Conservation (phyloP, 2,329 filamentous ascomycete species). For the Cytospora chrysosperma region DNA sequence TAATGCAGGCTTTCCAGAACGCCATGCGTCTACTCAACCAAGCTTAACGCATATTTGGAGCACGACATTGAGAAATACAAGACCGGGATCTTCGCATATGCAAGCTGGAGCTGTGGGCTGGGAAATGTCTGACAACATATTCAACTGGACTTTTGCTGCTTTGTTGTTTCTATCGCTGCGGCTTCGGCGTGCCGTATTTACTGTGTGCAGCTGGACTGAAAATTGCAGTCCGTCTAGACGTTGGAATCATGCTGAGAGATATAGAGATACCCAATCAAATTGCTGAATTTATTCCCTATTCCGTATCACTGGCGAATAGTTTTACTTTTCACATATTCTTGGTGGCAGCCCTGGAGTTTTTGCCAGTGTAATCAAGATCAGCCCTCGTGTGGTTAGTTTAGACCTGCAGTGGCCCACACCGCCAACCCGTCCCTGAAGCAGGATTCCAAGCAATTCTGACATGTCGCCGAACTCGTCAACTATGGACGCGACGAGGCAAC, state of each 20-base stretch:
- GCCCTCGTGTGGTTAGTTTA: background rate
- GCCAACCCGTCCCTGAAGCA: background rate
- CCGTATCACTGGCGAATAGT: background rate
- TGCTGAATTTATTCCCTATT: background rate
- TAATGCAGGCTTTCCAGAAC: conserved; percentile 62
- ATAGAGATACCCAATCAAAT: conserved; percentile 8
- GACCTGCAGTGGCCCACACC: background rate
- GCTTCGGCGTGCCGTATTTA: background rate
- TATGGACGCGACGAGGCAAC: background rate
- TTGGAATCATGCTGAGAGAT: background rate
- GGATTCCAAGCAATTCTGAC: background rate
- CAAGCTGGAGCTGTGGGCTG: background rate
- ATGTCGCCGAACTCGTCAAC: background rate
- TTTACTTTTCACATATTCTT: no score
- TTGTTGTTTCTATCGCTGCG: background rate
- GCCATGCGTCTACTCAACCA: conserved; percentile 54
- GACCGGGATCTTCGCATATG: background rate
- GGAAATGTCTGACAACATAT: background rate
- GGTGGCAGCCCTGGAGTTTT: background rate
- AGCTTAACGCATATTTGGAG: background rate
- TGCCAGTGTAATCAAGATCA: background rate
- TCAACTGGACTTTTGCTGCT: background rate
- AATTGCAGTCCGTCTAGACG: background rate
- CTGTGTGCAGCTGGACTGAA: background rate
- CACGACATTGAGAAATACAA: background rate